A percentile compares a stretch with the other conserved stretches of the same genome.
Conservation (phyloP, 257 asterid genomes). For the Buddleja alternifolia region DNA sequence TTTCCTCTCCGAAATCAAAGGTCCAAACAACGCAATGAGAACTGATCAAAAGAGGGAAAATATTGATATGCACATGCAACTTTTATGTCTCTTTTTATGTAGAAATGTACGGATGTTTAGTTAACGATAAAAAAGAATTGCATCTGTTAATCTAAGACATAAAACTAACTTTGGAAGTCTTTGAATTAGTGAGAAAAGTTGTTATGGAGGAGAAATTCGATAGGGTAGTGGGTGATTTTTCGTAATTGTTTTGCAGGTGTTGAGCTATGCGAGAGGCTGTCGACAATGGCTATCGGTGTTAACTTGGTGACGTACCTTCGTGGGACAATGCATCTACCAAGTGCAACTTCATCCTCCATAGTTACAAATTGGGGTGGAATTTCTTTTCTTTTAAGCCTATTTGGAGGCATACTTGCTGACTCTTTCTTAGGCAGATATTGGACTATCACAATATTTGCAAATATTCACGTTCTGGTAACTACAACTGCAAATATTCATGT, state of each 20-base stretch:
- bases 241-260: slow-evolving; percentile 18
- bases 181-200: no score
- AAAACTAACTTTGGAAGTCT: no score
- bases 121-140: no score
- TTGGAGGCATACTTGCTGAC: slow-evolving; percentile 37
- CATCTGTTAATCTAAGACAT: no score
- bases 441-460: slow-evolving; percentile 28
- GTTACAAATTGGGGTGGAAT: slow-evolving; percentile 32
- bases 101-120: no score
- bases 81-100: not conserved
- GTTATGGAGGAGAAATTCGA: no score
- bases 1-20: no score
- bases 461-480: slow-evolving; percentile 27
- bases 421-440: slow-evolving; percentile 33
- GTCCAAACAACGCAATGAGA: no score
- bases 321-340: slow-evolving; percentile 29
- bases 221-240: no score
- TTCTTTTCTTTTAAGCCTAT: slow-evolving; percentile 30
- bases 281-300: slow-evolving; percentile 27
- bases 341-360: slow-evolving; percentile 29
- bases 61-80: no score
- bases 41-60: not conserved
- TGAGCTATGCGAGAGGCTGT: slow-evolving; percentile 30
- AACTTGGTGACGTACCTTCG: slow-evolving; percentile 33
- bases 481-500: no score